These are phyloP conservation scores for Prillingera fragicola DNA, from an alignment of 1,284 basidiomycete species.

Conservation along the genomic window DNA sequence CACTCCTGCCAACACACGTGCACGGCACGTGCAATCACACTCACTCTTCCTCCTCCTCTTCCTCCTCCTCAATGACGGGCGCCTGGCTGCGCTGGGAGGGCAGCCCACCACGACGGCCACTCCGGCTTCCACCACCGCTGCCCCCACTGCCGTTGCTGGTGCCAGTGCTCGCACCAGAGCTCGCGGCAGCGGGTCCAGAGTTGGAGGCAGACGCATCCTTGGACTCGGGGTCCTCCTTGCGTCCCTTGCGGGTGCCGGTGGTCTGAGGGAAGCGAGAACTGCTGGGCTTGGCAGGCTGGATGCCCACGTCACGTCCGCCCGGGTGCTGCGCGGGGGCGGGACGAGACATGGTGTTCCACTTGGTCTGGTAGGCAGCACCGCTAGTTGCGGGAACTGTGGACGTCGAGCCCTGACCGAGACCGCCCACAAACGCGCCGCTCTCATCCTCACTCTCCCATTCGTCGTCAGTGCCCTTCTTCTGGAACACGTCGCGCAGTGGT, in stretches of 20 bases:
- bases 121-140: not conserved
- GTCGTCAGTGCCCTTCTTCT: constrained; percentile 41
- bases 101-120: not conserved
- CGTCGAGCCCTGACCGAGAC: constrained; percentile 41
- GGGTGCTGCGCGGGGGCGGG: not conserved
- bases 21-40: too few relatives aligned
- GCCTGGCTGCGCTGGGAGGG: constrained; percentile 1
- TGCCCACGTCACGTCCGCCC: not conserved
- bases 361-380: not conserved
- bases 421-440: constrained; percentile 37
- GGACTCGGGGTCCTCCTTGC: not conserved
- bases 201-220: not conserved
- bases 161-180: not conserved
- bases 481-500: constrained; percentile 49
- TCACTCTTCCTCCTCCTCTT: constrained; percentile 26
- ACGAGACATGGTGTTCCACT: constrained; percentile 4
- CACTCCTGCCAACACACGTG: too few relatives aligned
- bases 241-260: not conserved
- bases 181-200: not conserved
- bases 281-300: constrained; percentile 8
- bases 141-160: constrained; percentile 6
- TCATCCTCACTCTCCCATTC: constrained; percentile 51
- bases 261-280: not conserved
- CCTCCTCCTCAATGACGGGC: constrained; percentile 27
- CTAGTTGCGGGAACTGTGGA: not conserved